Base-by-base conservation (phyloP, 2,329 filamentous ascomycete species). In the Blastomyces emzantsi region DNA sequence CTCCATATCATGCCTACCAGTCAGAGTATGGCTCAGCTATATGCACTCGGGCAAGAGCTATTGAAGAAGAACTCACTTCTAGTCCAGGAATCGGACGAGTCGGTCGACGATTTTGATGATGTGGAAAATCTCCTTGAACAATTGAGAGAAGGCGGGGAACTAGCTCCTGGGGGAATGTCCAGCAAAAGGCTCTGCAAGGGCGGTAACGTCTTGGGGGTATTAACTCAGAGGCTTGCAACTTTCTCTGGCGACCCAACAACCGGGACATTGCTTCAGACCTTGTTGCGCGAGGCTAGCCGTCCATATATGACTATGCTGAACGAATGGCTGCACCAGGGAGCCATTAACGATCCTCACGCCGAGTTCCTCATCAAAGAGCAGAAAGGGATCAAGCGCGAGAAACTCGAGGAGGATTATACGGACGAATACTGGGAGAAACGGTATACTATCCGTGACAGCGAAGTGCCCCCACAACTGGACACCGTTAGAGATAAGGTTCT, bases 391-490 rank as follows among this genome's bases (percentile, higher is more conserved):
- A 88, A 89, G 64, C 85, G 94, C 51, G 94, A 97, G 74, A 85
- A 90, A 64, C 80, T 99, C 2, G 92, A 97, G 72, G 88, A 96
- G 73, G 94, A 99, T 74, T 99, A 97, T 72, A 99, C 93, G 0
- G 94, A 99, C 74, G 94, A 99, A 72, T 99, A 99, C 75, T 99
- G 94, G 94, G 94, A 99, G 74, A 91, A 96, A 72, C 85, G 94
- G 67, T 99, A 99, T 73, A 97, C 94, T 4, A 89, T 99, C 66
- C 88, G 94, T 64, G 91, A 96, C 66, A 87, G 90, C 59, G 90
- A 96, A 65, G 87, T 97, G 0, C 94, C 94, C 2, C 92, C 93
- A 9, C 94, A 99, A 73, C 83, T 99, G 4, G 89, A 94, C 73
- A 87, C 85, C 36, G 89, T 97, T 68, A 94, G 94, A 73, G 92